These are phyloP conservation scores for Neurospora cerealis DNA, from an alignment of 495 filamentous ascomycete genomes.

Conservation along the genomic window DNA sequence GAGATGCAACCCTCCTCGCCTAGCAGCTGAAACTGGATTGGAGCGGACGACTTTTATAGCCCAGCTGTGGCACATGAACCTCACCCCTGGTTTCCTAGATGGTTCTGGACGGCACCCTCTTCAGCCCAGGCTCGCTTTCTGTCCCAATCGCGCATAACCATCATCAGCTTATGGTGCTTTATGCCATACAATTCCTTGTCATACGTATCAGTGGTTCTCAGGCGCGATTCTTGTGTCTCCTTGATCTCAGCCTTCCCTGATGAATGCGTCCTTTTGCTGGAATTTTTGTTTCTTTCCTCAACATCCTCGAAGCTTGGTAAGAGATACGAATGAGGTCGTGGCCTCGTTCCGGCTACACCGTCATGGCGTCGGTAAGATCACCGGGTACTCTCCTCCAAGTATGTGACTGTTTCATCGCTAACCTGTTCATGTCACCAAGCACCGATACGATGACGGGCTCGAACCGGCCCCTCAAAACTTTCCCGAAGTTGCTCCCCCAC, in stretches of 20 bases:
- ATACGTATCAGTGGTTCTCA: neutral
- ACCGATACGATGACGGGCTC: constrained; percentile 28
- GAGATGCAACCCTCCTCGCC: neutral
- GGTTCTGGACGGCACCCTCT: neutral
- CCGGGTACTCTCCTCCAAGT: neutral
- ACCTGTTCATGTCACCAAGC: neutral
- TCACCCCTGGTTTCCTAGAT: neutral
- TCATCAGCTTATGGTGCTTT: neutral
- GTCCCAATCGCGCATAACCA: neutral
- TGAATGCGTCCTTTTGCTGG: neutral
- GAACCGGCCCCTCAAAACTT: constrained; percentile 28
- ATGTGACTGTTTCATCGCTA: neutral
- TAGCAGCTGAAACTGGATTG: neutral
- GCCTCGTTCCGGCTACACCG: neutral
- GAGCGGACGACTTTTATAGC: neutral
- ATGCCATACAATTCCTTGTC: neutral
- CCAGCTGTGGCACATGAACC: neutral
- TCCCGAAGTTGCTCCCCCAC: constrained; percentile 25
- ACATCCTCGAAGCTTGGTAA: neutral
- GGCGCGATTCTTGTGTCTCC: neutral
- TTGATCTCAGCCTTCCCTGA: neutral
- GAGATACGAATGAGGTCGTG: neutral
- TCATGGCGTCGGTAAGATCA: neutral
- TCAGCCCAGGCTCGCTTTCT: neutral
- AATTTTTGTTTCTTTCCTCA: neutral